A percentile compares a stretch with the other conserved stretches of the same genome.
These are phyloP conservation scores for Dillenia suffruticosa DNA, from an alignment of 164 flowering plant genomes.

Conservation along the genomic window DNA sequence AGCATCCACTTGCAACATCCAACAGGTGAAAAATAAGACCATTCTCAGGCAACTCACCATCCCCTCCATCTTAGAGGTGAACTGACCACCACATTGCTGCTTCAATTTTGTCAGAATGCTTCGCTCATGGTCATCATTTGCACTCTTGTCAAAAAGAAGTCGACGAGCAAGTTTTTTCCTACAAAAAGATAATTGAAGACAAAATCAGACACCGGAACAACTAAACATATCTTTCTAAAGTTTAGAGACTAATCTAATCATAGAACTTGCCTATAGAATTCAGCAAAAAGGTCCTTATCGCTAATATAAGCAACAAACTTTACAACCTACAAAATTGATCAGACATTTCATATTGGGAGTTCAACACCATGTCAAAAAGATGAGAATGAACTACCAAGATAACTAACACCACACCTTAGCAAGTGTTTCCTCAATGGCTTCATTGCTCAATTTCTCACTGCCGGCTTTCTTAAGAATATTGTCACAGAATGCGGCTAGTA, in stretches of 20 bases:
- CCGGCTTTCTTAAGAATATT: constrained; percentile 94
- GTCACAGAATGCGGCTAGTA: constrained; percentile 89
- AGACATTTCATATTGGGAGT: no score
- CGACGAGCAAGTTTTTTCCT: constrained; percentile 95
- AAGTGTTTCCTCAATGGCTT: constrained; percentile 89
- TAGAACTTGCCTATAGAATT: constrained; percentile 68
- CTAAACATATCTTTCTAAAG: not conserved
- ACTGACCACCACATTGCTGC: constrained; percentile 97
- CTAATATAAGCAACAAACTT: constrained; percentile 89
- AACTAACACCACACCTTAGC: constrained; percentile 52
- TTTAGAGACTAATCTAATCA: not conserved
- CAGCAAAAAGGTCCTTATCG: constrained; percentile 93
- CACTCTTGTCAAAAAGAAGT: constrained; percentile 88
- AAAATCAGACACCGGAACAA: constrained; percentile 4
- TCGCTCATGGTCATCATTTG: constrained; percentile 93
- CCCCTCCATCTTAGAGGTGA: constrained; percentile 98
- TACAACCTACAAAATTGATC: constrained; percentile 54
- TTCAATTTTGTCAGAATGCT: constrained; percentile 85
- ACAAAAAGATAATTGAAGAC: constrained; percentile 11
- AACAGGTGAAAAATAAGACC: no score
- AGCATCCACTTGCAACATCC: no score
- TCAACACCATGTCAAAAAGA: no score
- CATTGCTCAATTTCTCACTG: constrained; percentile 91
- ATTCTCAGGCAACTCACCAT: constrained; percentile 49
- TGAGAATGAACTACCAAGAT: not conserved